A percentile compares a stretch with the other conserved stretches of the same genome.
Evolutionary conservation across 2,329 filamentous ascomycete species (phyloP).

Genomic region (Fusarium sp.): DNA sequence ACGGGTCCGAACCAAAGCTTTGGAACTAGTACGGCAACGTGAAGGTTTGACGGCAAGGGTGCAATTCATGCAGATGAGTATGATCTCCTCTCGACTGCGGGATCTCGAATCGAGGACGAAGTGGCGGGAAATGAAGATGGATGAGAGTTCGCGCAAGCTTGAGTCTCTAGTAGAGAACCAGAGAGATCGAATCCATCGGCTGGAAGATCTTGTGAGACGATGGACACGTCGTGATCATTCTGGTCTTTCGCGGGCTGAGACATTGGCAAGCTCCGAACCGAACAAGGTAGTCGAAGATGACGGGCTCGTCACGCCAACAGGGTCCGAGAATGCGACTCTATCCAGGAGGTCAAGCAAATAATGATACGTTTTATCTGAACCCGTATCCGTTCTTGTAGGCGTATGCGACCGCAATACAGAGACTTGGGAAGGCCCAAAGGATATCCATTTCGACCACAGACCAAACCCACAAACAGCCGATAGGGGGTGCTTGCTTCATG

Average conservation of each 20-base stretch:
- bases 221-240: conserved; percentile 23
- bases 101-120: conserved; percentile 52
- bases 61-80: conserved; percentile 62
- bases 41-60: conserved; percentile 59
- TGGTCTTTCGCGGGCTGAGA: conserved; percentile 24
- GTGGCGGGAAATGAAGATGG: conserved; percentile 47
- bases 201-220: conserved; percentile 36
- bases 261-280: conserved; percentile 20
- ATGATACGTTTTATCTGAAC: conserved; percentile 46
- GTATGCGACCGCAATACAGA: conserved; percentile 59
- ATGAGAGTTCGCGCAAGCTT: conserved; percentile 45
- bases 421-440: conserved; percentile 68
- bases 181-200: conserved; percentile 41
- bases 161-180: conserved; percentile 43
- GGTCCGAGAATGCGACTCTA: conserved; percentile 1
- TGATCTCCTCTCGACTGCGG: conserved; percentile 57
- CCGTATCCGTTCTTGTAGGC: conserved; percentile 63
- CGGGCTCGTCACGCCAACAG: conserved; percentile 5
- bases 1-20: conserved; percentile 56
- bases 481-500: conserved; percentile 90
- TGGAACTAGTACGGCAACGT: conserved; percentile 60
- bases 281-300: conserved; percentile 18
- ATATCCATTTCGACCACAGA: conserved; percentile 87
- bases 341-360: not conserved
- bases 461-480: conserved; percentile 95